Base-by-base conservation (phyloP, 345 rosid genomes). In the Adansonia digitata region DNA sequence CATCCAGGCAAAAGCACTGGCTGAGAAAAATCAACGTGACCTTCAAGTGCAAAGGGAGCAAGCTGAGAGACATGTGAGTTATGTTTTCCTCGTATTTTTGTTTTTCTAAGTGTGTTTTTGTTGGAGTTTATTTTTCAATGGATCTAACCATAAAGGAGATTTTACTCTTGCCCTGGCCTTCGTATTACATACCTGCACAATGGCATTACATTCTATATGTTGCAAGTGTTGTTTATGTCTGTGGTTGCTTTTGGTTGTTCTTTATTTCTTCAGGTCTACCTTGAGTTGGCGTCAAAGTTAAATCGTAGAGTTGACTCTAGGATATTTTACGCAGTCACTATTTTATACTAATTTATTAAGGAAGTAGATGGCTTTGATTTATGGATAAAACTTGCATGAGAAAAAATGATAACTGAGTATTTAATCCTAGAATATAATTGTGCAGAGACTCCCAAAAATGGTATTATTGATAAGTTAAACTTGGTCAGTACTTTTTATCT, bases 21-120 rank as follows among this genome's bases (percentile, higher is more conserved):
- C 98, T 68, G 97, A 93, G 85, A 95, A 93, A 89, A 94, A 92
- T 78, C 84, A 94, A 42, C 91, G 98, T 42, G 98, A 94, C 75
- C 97, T 91, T 75, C 97, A 90, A 80, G 94, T 79, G 69, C 97
- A 88, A 80, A 90, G 91, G 78, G 98, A 94, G 0, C 98, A 94
- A 82, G 97, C 90, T 46, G 99, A 95, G 85, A 87, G 96, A 93
- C 91, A 95, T 60, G 99, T 95, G 81, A 85, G 93, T 77, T 42
- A 1, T 1, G 11, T 42, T 42, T 24, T 55, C 35, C 2, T 56
- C 35, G 12, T 56, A 8, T 31, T 24, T 7, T 24, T 5, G 13
- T 24, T 72, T 45, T 74, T 2, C 17, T 22, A 46, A 26, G 45
- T 49, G 35, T n/a, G 22, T 75, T 43, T 14, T n/a, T 26, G 9